Percentiles rank a stretch among this genome's conserved stretches.
These are phyloP conservation scores for Mucuna pruriens DNA, from an alignment of 306 rosid genomes.

Conservation along the genomic window DNA sequence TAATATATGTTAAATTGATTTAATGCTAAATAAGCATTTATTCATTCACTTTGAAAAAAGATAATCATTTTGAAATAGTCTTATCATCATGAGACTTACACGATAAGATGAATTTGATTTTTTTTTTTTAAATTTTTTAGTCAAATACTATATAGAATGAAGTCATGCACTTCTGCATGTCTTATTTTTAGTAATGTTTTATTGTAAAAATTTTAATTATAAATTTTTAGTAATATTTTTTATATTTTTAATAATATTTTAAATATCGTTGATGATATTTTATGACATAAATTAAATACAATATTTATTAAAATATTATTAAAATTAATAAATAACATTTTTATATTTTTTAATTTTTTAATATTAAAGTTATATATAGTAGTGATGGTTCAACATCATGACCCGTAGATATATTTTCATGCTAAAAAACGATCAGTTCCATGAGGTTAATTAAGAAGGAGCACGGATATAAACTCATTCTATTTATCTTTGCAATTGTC, in stretches of 20 bases:
- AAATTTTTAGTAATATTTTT: no score
- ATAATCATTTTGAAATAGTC: neutral
- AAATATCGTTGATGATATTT: no score
- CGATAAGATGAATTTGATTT: neutral
- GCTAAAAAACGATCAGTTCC: neutral
- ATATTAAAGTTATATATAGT: no score
- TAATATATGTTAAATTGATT: neutral
- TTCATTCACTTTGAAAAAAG: neutral
- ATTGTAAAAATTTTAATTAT: no score
- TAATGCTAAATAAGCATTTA: neutral
- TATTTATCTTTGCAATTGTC: neutral
- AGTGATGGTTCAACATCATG: neutral
- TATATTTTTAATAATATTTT: no score
- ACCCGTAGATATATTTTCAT: neutral
- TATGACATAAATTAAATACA: no score
- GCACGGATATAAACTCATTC: neutral
- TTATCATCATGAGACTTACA: neutral
- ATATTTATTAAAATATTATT: no score
- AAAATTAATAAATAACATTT: no score
- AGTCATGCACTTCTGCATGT: no score
- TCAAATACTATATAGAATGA: neutral
- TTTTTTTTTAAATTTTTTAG: neutral
- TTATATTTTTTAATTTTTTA: no score
- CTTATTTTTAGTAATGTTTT: no score
- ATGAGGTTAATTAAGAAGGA: neutral